These are phyloP conservation scores for Dictyophora rubrovolvata DNA, from an alignment of 768 basidiomycete species.

Conservation along the genomic window DNA sequence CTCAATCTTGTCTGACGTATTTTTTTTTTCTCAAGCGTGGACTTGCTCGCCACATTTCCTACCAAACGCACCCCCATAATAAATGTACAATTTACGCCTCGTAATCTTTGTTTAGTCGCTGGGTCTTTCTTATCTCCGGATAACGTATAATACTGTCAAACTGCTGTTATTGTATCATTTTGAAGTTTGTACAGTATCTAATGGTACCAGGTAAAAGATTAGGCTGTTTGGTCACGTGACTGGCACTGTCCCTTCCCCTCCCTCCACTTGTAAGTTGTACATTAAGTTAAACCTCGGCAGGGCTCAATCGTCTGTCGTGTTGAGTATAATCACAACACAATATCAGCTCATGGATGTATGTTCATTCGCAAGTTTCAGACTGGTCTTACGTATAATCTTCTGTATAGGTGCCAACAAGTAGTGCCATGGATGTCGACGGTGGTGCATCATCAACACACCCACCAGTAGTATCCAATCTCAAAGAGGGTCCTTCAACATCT, in stretches of 20 bases:
- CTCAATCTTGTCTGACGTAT: neutral
- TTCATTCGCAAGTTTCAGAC: neutral
- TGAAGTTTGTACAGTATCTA: neutral
- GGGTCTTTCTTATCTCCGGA: constrained; percentile 64
- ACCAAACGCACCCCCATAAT: constrained; percentile 93
- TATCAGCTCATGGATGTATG: neutral
- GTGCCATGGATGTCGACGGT: constrained; percentile 7
- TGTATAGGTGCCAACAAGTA: neutral
- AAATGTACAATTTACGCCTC: constrained; percentile 87
- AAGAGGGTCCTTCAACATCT: neutral
- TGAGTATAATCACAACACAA: neutral
- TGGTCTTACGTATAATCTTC: neutral
- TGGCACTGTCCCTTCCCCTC: neutral
- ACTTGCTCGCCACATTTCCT: constrained; percentile 82
- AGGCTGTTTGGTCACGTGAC: constrained; percentile 1
- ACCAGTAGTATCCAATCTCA: neutral
- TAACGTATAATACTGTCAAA: constrained; percentile 25
- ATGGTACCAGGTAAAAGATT: too few relatives aligned
- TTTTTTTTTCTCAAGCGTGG: constrained; percentile 40
- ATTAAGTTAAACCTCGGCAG: neutral
- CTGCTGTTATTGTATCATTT: neutral
- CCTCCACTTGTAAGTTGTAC: neutral
- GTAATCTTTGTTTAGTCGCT: constrained; percentile 86
- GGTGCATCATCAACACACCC: neutral
- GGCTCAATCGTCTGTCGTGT: neutral